phyloP scores from a whole-genome alignment of 768 basidiomycete genomes.

The Naganishia vishniacii region DNA sequence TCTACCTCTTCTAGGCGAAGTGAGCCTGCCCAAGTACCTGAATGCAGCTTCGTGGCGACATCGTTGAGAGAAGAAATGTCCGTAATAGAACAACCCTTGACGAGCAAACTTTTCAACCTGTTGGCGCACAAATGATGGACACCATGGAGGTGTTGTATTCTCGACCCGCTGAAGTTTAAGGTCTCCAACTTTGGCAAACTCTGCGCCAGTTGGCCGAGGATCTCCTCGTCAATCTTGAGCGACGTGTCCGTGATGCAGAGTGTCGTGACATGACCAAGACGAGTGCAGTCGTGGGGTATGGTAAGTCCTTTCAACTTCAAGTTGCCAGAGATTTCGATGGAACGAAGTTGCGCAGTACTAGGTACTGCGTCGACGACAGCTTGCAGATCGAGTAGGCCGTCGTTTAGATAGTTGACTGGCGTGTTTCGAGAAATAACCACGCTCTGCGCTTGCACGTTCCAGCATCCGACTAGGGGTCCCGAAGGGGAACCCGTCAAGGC shows the following conservation, averaged over 20 bases:
- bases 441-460: conserved; percentile 9
- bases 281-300: neutral
- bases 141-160: conserved; percentile 23
- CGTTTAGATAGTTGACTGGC: conserved; percentile 1
- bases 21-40: conserved; percentile 1
- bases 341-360: neutral
- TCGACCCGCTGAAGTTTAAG: conserved; percentile 24
- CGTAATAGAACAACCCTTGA: conserved; percentile 15
- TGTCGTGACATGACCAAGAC: neutral
- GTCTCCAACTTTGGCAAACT: conserved; percentile 18
- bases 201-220: neutral
- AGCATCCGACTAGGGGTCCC: neutral
- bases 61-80: conserved; percentile 11
- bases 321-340: neutral
- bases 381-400: conserved; percentile 11
- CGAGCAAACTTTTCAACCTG: conserved; percentile 17
- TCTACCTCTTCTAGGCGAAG: conserved; percentile 25
- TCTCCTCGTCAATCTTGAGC: neutral
- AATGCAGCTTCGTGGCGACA: conserved; percentile 12
- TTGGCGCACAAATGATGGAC: neutral
- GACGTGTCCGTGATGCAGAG: conserved; percentile 20
- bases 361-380: conserved; percentile 6
- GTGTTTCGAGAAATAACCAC: neutral
- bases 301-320: conserved; percentile 2
- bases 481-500: neutral